Percentiles rank a stretch among this genome's conserved stretches.
Evolutionary conservation across 768 basidiomycete genomes (phyloP).

Genomic region (Lanmaoa rubissima): DNA sequence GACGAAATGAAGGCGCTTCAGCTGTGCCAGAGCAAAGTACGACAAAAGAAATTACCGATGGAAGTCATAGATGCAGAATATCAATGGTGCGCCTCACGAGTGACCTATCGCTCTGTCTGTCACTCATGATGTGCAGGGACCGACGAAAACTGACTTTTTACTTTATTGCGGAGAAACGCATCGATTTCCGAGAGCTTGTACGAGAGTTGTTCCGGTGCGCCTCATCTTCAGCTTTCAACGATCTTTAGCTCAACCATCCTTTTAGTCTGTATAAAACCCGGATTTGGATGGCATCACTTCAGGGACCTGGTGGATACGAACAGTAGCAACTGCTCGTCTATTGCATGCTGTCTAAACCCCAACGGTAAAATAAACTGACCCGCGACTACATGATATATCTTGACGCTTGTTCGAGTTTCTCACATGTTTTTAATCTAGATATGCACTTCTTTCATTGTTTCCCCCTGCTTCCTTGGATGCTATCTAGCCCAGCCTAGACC

Average conservation of each 20-base stretch:
- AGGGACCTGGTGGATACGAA: slow-evolving; percentile 45
- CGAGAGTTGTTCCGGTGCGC: slow-evolving; percentile 85
- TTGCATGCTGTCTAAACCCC: not conserved
- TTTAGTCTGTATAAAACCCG: slow-evolving; percentile 85
- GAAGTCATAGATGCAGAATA: slow-evolving; percentile 98
- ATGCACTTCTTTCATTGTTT: slow-evolving; percentile 20
- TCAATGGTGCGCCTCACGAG: slow-evolving; percentile 70
- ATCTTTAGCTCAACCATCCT: not conserved
- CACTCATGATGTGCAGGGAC: slow-evolving; percentile 57
- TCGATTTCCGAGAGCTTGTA: slow-evolving; percentile 95
- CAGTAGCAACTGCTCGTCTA: slow-evolving; percentile 32
- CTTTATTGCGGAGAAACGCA: slow-evolving; percentile 92
- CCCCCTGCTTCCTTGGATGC: slow-evolving; percentile 14
- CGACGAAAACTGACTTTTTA: slow-evolving; percentile 98
- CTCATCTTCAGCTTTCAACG: not conserved
- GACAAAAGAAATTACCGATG: slow-evolving; percentile 95
- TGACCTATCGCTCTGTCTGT: not conserved
- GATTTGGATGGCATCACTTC: slow-evolving; percentile 92
- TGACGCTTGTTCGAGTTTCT: slow-evolving; percentile 9
- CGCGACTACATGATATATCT: slow-evolving; percentile 22
- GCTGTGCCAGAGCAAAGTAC: slow-evolving; percentile 87
- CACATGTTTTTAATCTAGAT: slow-evolving; percentile 30
- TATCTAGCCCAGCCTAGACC: slow-evolving; percentile 35
- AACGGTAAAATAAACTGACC: slow-evolving; percentile 17
- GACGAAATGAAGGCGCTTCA: slow-evolving; percentile 93